Evolutionary conservation across 2,329 filamentous ascomycete species (phyloP).

Genomic region (Magnaporthales sp.): DNA sequence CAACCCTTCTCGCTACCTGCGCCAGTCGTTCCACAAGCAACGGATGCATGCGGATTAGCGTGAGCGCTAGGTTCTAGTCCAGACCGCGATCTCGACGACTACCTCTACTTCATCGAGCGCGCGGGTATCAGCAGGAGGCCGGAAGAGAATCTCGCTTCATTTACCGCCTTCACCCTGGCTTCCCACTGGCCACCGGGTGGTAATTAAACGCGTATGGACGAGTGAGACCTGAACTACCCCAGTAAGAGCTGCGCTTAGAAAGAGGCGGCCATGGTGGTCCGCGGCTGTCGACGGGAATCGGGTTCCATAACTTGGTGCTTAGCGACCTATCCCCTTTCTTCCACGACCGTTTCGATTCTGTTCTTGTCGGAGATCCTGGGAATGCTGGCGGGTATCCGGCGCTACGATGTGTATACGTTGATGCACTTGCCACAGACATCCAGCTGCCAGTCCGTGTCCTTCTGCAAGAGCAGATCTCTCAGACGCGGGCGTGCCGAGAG

Average conservation of each 20-base stretch:
- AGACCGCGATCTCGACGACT: neutral
- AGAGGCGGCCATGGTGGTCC: neutral
- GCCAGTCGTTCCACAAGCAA: neutral
- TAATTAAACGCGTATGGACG: neutral
- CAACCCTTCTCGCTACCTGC: neutral
- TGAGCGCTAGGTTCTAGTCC: neutral
- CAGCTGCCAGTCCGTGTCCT: neutral
- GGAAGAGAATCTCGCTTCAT: neutral
- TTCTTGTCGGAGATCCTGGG: neutral
- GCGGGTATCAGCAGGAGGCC: neutral
- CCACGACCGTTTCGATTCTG: neutral
- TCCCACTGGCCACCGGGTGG: too few relatives aligned
- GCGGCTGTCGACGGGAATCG: neutral
- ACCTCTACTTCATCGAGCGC: neutral
- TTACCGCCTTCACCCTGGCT: neutral
- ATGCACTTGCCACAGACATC: neutral
- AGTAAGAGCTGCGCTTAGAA: neutral
- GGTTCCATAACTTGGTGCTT: neutral
- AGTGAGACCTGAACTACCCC: neutral
- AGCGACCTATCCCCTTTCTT: neutral
- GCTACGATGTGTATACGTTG: neutral
- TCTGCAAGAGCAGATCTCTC: neutral
- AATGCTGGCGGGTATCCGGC: neutral
- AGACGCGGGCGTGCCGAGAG: neutral
- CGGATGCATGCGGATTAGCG: neutral